Evolutionary conservation across 495 filamentous ascomycete species (phyloP).

Genomic region (Trichoderma erinaceum): DNA sequence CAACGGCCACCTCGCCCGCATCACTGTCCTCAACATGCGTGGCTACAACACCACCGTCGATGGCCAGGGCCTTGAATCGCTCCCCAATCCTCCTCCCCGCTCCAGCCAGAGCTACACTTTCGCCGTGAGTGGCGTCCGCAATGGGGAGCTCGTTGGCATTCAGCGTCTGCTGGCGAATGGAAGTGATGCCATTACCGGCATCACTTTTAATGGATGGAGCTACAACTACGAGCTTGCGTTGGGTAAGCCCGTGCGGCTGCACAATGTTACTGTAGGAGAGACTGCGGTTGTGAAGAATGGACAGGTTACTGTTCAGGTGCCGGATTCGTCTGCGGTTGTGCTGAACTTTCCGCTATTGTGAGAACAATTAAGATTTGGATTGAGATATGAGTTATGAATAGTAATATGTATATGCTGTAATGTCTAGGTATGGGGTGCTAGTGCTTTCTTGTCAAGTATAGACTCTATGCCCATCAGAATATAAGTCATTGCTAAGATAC

Average conservation of each 20-base stretch:
- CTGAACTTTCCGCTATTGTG: slow-evolving; percentile 23
- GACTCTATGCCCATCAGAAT: no score
- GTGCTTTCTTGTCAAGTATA: no score
- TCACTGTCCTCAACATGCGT: slow-evolving; percentile 55
- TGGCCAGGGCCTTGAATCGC: slow-evolving; percentile 29
- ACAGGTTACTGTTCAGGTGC: slow-evolving; percentile 40
- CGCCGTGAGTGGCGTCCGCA: slow-evolving; percentile 16
- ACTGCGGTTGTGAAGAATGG: slow-evolving; percentile 38
- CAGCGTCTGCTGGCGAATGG: slow-evolving; percentile 54
- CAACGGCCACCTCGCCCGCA: slow-evolving; percentile 36
- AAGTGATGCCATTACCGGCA: slow-evolving; percentile 55
- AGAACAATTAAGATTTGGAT: neutral
- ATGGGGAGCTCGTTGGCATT: slow-evolving; percentile 22
- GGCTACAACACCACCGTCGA: slow-evolving; percentile 53
- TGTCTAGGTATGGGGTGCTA: no score
- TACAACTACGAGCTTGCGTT: slow-evolving; percentile 56
- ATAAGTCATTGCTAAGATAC: no score
- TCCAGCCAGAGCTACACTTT: slow-evolving; percentile 43
- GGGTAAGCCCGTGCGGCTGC: slow-evolving; percentile 50
- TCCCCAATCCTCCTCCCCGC: slow-evolving; percentile 25
- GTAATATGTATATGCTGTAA: neutral
- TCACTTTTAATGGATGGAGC: slow-evolving; percentile 57
- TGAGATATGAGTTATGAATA: neutral
- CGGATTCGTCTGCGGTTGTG: slow-evolving; percentile 46
- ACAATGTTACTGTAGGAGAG: slow-evolving; percentile 54